These are phyloP conservation scores for Sugiyamaella floridensis DNA, from an alignment of 805 yeast species.

Conservation along the genomic window DNA sequence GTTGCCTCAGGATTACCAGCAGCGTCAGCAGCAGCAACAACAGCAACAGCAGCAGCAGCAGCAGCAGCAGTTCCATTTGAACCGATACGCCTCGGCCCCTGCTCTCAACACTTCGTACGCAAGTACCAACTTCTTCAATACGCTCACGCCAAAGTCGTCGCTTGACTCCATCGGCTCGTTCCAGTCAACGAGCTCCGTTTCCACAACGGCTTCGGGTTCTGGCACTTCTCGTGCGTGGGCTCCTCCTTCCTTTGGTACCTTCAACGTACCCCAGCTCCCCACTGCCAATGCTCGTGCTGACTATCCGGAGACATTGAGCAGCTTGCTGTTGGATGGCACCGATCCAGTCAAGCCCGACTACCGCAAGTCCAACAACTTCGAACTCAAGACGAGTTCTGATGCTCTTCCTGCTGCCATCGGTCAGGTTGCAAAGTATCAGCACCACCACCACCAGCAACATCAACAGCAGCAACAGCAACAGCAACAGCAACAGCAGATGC, in stretches of 20 bases:
- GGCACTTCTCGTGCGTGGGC: slow-evolving; percentile 6
- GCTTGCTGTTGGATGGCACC: background rate
- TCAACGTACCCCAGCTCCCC: slow-evolving; percentile 3
- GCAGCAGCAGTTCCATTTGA: background rate
- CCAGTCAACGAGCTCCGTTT: slow-evolving; percentile 8
- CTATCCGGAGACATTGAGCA: background rate
- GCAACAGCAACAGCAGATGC: slow-evolving; percentile 2
- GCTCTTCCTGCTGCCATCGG: background rate
- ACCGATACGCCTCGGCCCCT: slow-evolving; percentile 1
- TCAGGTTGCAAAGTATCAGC: no score
- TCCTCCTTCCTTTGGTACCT: slow-evolving; percentile 6
- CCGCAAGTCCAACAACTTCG: background rate
- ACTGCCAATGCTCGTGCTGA: background rate
- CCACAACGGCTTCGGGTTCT: slow-evolving; percentile 4
- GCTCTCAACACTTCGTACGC: background rate
- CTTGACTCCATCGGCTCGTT: slow-evolving; percentile 17
- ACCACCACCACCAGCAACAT: no score
- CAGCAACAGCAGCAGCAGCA: background rate
- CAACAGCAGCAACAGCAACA: background rate
- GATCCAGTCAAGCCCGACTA: background rate
- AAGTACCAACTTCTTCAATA: slow-evolving; percentile 2
- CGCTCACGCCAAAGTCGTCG: slow-evolving; percentile 16
- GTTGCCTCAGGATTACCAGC: background rate
- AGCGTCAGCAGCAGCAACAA: background rate
- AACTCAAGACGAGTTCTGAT: background rate